Conservation (phyloP, 108 stramenopile species). For the Fragilaria crotonensis region DNA sequence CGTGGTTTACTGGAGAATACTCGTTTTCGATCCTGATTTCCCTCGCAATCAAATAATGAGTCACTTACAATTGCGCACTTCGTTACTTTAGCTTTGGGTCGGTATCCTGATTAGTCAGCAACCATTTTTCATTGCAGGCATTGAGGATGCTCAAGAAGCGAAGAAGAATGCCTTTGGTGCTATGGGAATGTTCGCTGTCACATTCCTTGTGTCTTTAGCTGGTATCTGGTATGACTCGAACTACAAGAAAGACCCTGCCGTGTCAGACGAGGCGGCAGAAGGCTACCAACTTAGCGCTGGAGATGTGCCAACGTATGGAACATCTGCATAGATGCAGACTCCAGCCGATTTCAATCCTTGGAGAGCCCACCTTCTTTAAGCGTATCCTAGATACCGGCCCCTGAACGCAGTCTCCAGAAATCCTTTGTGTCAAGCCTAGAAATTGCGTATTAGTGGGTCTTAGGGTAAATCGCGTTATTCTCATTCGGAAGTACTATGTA, state of each 20-base stretch:
- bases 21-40: neutral
- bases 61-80: neutral
- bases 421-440: too few species aligned
- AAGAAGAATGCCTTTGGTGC: slow-evolving; percentile 73
- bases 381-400: too few species aligned
- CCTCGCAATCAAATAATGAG: neutral
- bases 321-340: slow-evolving; percentile 15
- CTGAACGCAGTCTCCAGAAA: too few species aligned
- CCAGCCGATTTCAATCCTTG: too few species aligned
- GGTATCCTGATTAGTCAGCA: slow-evolving; percentile 61
- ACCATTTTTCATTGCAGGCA: slow-evolving; percentile 73
- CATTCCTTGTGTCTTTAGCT: slow-evolving; percentile 41
- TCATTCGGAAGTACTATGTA: too few species aligned
- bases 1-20: neutral
- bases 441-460: too few species aligned
- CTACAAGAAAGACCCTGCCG: slow-evolving; percentile 10
- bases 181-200: slow-evolving; percentile 64
- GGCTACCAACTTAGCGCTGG: slow-evolving; percentile 36
- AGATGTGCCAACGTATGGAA: slow-evolving; percentile 41
- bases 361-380: too few species aligned
- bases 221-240: slow-evolving; percentile 49
- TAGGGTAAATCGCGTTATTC: too few species aligned
- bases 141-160: slow-evolving; percentile 59
- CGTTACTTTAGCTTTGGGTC: slow-evolving; percentile 36
- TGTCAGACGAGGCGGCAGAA: slow-evolving; percentile 13